phyloP scores from a whole-genome alignment of 2,329 filamentous ascomycete species.

The Chaetothyriales sp. region DNA sequence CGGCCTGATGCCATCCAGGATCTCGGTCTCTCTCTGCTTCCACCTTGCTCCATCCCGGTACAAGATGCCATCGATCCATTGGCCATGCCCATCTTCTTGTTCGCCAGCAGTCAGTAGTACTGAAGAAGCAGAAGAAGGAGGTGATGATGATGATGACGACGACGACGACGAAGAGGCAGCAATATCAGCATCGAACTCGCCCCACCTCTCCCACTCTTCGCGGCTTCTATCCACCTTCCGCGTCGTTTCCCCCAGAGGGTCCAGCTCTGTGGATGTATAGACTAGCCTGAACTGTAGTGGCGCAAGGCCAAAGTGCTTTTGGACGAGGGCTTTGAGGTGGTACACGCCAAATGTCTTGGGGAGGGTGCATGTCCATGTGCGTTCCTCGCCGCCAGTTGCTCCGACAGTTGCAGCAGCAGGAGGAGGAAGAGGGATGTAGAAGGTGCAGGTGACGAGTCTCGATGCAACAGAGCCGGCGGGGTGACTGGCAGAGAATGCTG shows the following conservation, averaged over 20 bases:
- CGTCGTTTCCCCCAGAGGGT: conserved; percentile 44
- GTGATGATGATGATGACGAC: no score
- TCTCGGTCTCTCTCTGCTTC: conserved; percentile 12
- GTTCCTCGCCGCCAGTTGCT: background rate
- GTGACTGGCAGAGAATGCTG: conserved; percentile 20
- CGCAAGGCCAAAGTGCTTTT: conserved; percentile 49
- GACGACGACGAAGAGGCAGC: no score
- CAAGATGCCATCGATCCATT: background rate
- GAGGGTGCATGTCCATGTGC: conserved; percentile 31
- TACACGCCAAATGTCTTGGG: conserved; percentile 71
- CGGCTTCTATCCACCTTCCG: conserved; percentile 30
- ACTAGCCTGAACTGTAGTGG: conserved; percentile 53
- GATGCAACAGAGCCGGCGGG: conserved; percentile 74
- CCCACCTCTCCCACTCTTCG: conserved; percentile 39
- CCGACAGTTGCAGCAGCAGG: no score
- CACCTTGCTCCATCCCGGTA: conserved; percentile 3
- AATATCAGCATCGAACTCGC: conserved; percentile 15
- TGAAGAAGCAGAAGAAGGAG: background rate
- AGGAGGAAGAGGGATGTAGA: no score
- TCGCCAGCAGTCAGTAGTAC: background rate
- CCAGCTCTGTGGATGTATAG: conserved; percentile 86
- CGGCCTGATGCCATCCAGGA: conserved; percentile 11
- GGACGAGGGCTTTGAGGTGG: conserved; percentile 61
- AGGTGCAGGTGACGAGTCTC: conserved; percentile 48
- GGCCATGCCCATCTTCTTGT: background rate